These are phyloP conservation scores for Mariannaea sp. DNA, from an alignment of 2,329 filamentous ascomycete genomes.

Conservation along the genomic window DNA sequence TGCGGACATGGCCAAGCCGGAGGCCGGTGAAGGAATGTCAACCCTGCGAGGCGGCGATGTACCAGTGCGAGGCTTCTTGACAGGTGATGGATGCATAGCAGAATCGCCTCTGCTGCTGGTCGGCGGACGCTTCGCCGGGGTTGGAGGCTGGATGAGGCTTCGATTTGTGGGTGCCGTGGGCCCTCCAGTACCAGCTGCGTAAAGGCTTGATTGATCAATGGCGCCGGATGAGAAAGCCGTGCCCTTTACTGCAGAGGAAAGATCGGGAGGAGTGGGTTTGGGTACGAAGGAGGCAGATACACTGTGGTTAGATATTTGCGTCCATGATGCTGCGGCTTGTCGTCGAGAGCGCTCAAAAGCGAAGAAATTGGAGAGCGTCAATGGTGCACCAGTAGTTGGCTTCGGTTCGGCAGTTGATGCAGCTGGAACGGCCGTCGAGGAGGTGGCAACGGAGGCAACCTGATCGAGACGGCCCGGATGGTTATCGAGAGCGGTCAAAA, in stretches of 20 bases:
- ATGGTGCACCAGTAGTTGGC: not conserved
- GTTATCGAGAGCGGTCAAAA: constrained; percentile 24
- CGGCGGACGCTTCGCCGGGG: constrained; percentile 36
- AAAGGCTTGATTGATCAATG: constrained; percentile 31
- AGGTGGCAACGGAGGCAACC: constrained; percentile 13
- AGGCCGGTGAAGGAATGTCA: constrained; percentile 44
- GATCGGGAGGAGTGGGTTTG: constrained; percentile 16
- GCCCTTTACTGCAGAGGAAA: constrained; percentile 12
- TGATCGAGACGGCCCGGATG: constrained; percentile 14
- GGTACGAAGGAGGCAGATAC: constrained; percentile 29
- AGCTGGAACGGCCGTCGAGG: not conserved
- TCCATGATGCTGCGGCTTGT: constrained; percentile 31
- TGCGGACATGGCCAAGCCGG: constrained; percentile 33
- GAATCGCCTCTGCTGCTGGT: constrained; percentile 29
- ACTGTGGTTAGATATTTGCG: constrained; percentile 26
- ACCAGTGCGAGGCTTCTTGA: constrained; percentile 56
- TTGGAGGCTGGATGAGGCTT: constrained; percentile 26
- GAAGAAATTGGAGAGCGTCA: constrained; percentile 18
- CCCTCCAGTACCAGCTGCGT: constrained; percentile 25
- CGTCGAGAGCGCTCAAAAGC: constrained; percentile 22
- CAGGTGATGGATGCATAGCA: constrained; percentile 43
- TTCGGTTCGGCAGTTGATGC: constrained; percentile 12
- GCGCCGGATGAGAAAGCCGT: constrained; percentile 22
- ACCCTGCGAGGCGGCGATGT: constrained; percentile 52
- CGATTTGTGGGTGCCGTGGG: constrained; percentile 15